phyloP scores from a whole-genome alignment of 805 yeast species.

The Diddensiella transvaalensis region DNA sequence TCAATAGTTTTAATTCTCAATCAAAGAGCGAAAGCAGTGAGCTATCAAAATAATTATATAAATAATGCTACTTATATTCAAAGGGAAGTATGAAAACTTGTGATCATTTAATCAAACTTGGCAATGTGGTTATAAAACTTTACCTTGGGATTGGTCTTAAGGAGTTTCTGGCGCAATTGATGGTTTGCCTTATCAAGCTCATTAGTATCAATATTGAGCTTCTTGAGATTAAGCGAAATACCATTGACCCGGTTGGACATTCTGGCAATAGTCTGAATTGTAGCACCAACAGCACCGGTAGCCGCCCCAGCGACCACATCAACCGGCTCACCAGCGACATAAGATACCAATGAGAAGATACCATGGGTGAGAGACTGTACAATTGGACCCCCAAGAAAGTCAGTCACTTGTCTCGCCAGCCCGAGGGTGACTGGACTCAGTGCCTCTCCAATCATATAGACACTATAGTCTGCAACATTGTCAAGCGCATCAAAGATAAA shows the following conservation, averaged over 20 bases:
- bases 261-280: neutral
- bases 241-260: conserved; percentile 7
- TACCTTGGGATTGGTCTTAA: conserved; percentile 1
- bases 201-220: conserved; percentile 1
- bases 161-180: neutral
- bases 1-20: too few relatives aligned
- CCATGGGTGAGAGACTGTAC: conserved; percentile 17
- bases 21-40: too few relatives aligned
- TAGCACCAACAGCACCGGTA: neutral
- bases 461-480: conserved; percentile 16
- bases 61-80: too few relatives aligned
- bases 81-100: too few relatives aligned
- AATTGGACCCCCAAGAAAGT: conserved; percentile 15
- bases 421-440: conserved; percentile 14
- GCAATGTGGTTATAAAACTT: neutral
- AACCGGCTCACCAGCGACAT: conserved; percentile 11
- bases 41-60: too few relatives aligned
- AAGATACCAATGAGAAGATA: conserved; percentile 15
- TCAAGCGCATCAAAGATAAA: conserved; percentile 10
- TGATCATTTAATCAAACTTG: neutral
- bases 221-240: conserved; percentile 2
- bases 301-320: conserved; percentile 3
- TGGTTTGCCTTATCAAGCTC: conserved; percentile 1
- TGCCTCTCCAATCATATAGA: conserved; percentile 6
- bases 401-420: conserved; percentile 6